Evolutionary conservation across 2,329 filamentous ascomycete species (phyloP), one percentile per base, ranked within the genome.

Genomic region (Eutypa lata): DNA sequence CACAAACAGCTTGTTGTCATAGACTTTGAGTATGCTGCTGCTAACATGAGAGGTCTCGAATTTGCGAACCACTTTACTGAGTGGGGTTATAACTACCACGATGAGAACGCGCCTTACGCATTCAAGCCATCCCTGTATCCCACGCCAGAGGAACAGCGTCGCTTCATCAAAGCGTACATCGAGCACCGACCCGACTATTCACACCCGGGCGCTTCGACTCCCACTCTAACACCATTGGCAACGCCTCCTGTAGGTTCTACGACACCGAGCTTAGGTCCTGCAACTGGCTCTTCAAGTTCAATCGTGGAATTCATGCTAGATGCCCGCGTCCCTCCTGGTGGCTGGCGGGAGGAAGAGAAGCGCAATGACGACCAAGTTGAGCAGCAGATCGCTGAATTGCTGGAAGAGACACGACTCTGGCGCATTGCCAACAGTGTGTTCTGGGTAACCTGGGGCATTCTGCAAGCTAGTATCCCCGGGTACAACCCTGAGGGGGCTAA

Each of bases 1-100:
- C 94, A 99, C 74, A 97, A 96, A 71, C 93, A 96, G 72, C 82
- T 99, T 14, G 82, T 97, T 16, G 94, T 99, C 58, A 99, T 99
- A 65, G 94, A 99, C 69, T 99, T 99, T 65, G 94, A 99, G 67
- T 99, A 99, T 68, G 89, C 94, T 1, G 92, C 87, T 2, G 91
- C 93, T 53, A 99, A 97, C 68, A 79, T 87, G 0, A 86, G 85
- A 0, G 94, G 91, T 1, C 78, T 91, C 16, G 94, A 99, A 71
- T 97, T 99, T 68, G 94, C 91, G 53, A 99, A 99, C 69, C 94
- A 99, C 72, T 99, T 99, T 72, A 89, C 90, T 1, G 94, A 99
- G 73, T 99, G 94, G 94, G 89, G 90, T 62, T 97, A 97, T 78
- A 93, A 99, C 72, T 99, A 99, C 72, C 92, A 97, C 68, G 86